Base-by-base conservation (phyloP, 352 stramenopile genomes). In the Halophytophthora batemanensis region DNA sequence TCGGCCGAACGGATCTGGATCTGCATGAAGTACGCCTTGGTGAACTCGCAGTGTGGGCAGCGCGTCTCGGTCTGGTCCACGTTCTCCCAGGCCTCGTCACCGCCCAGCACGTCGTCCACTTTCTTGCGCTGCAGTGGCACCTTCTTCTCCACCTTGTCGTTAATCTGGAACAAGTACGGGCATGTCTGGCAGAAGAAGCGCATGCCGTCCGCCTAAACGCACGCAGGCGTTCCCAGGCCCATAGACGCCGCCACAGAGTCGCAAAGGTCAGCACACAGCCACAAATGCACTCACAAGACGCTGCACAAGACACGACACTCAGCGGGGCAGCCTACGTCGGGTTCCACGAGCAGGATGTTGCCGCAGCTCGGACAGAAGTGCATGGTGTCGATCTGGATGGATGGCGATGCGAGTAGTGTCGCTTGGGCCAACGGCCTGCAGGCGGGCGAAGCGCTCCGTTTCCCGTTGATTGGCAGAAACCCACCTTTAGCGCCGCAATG, bases 21-120 rank as follows among this genome's bases (percentile, higher is more conserved):
- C 81, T 99, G 97, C 94, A 99, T 99, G 79, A 99, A 99, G 77
- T 99, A 99, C 12, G 98, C 98, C 69, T 98, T 90, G 36, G 81
- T 90, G 72, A 96, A 84, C 64, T 96, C 86, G 66, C 97, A 99
- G 61, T 90, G 77, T 3, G 97, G 96, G 71, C 97, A 99, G 35
- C 82, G 77, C 31, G 85, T 86, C 65, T 96, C 87, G 3, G 97
- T 99, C 60, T 98, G 88, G 74, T 99, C 95, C 34, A 99, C 96
- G 71, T 99, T 99, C 61, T 98, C 93, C 97, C 97, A 99, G 5
- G 96, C 96, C 53, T 96, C 87, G 23, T 95, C 93, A 23, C 97
- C 97, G 39, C 97, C 97, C 21, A 99, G 78, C 49, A 99, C 97
- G 74, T 99, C 96, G 72, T 99, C 97, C 22, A 99, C 96, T 59